Evolutionary conservation across 805 yeast species (phyloP), one percentile per base, ranked within the genome.

Genomic region (Metschnikowia gelsemii): DNA sequence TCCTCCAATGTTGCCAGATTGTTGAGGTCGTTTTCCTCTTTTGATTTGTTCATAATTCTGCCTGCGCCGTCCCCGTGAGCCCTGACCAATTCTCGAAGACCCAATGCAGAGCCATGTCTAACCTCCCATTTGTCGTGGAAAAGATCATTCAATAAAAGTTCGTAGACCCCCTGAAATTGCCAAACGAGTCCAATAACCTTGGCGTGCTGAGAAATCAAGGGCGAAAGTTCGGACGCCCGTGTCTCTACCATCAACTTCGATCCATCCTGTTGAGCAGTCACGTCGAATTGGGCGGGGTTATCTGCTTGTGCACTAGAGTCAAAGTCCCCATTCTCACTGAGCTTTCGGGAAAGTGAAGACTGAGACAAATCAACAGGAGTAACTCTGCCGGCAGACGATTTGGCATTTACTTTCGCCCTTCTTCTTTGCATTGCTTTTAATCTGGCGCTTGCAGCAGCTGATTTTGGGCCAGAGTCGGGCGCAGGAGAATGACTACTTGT

Each of bases 131-230:
- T 72, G 29, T 87, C 95, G 46, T 83, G 82, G 58, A 87, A 87
- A 44, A 93, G 64, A 53, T 89, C 96, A 28, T 79, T 79, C 45
- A 88, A 66, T 27, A 93, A 64, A 17, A 89, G 67, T 58, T 87
- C 97, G 62, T 84, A 89, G 9, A 91, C 82, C 14, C 96, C 96
- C 69, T 90, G 96, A 53, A 90, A 87, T 40, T 88, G 95, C 97
- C 98, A 93, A 0, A 87, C 84, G 28, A 82, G 70, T 4, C 87
- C 87, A 0, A 84, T 80, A 12, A 80, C 82, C 42, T 79, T 79
- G 29, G 83, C 77, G 46, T 84, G 87, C 51, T 82, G 83, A 12
- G 86, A 80, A 13, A 86, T 64, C 8, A 84, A 72, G 13, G 87
- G 87, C 5, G 84, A 76, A 7, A 80, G 69, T 47, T 78, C 85